These are phyloP conservation scores for Spironucleus salmonicida DNA, from an alignment of 208 protist genomes.

Conservation along the genomic window DNA sequence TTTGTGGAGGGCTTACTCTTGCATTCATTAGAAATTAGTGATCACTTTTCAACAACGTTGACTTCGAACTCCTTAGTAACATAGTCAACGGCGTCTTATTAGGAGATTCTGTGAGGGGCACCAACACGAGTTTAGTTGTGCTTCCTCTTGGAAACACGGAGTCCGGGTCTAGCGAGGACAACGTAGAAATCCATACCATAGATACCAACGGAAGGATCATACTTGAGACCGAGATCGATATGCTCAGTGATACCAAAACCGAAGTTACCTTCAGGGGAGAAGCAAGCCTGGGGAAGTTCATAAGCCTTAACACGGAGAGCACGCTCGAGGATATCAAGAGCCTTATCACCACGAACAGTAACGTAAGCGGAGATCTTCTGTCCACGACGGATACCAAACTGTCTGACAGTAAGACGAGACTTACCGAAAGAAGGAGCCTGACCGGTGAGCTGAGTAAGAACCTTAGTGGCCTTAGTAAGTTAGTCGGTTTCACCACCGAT, in stretches of 20 bases:
- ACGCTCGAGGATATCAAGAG: constrained; percentile 89
- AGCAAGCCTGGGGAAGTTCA: constrained; percentile 82
- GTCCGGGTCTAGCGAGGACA: constrained; percentile 78
- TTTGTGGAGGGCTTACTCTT: too few species aligned
- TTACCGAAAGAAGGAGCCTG: constrained; percentile 87
- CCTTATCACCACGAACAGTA: constrained; percentile 95
- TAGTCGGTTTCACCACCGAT: constrained; percentile 94
- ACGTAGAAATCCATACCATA: constrained; percentile 88
- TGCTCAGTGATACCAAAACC: constrained; percentile 99
- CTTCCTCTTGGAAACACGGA: constrained; percentile 65
- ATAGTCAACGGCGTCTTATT: constrained; percentile 92
- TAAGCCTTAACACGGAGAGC: constrained; percentile 97
- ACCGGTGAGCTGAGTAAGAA: constrained; percentile 91
- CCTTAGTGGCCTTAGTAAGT: constrained; percentile 90
- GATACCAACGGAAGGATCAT: constrained; percentile 96
- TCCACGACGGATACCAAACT: constrained; percentile 95
- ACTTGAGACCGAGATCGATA: constrained; percentile 99
- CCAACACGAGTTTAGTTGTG: constrained; percentile 60
- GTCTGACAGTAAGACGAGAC: constrained; percentile 89
- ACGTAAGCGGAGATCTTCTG: constrained; percentile 95
- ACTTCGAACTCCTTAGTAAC: constrained; percentile 91
- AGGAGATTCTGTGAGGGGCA: constrained; percentile 71
- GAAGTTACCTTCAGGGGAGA: constrained; percentile 88
- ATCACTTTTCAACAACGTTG: too few species aligned
- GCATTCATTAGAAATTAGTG: too few species aligned